Evolutionary conservation across 306 rosid genomes (phyloP), one percentile per base, ranked within the genome.

Genomic region (Ochetophila trinervis): DNA sequence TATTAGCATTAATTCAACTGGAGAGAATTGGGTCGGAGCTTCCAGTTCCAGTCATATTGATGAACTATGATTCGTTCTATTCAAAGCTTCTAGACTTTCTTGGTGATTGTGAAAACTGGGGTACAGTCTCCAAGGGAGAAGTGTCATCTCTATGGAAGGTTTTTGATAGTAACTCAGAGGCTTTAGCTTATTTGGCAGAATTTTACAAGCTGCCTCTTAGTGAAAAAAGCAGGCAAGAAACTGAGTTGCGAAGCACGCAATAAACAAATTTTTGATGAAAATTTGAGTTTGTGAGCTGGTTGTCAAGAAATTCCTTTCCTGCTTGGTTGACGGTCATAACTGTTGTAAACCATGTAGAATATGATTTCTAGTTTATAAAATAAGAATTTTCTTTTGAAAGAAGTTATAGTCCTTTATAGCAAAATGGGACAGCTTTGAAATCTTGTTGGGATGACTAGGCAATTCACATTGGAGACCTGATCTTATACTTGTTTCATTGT

Each of bases 21-120:
- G 72, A 88, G 55, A 68, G 98, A 68, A 89, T 92, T 17, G 98
- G 98, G 45, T 85, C 98, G 11, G 57, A 84, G 75, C 73, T 77
- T 78, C 93, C 91, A 8, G 69, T 92, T 71, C 98, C 96, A 24
- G 76, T 87, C 72, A 63, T 89, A 53, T 61, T 92, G 84, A 89
- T 89, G 98, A 92, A 92, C 76, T 92, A 92, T 16, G 91, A 89
- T 49, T 85, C 95, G 1, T 87, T 73, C 74, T 92, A 89, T 61
- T 87, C 85, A 6, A 92, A 87, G 76, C 73, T 92, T 23, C 90
- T 92, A 1, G 82, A 86, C 45, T 89, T 92, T 73, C 81, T 92
- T 8, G 60, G 73, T 24, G 84, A 74, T 53, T 92, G 96, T 63
- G 87, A 84, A 80, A 74, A 49, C 22, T 82, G 85, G 90, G 98